Percentiles rank a stretch among this genome's conserved stretches.
These are phyloP conservation scores for Phytopythium oedochilum DNA, from an alignment of 352 stramenopile genomes.

Conservation along the genomic window DNA sequence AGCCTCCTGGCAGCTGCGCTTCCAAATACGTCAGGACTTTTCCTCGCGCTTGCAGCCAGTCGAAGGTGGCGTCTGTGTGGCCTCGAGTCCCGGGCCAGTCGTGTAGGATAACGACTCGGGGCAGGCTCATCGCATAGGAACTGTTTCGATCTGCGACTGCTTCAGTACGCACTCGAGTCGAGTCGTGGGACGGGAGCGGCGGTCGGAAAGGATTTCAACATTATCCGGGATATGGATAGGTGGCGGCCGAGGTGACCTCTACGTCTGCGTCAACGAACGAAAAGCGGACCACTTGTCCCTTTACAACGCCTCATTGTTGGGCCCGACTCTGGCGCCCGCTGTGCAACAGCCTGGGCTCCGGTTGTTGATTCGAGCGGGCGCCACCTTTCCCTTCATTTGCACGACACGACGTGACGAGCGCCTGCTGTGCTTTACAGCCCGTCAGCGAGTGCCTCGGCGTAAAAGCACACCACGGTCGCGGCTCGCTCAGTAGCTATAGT, in stretches of 20 bases:
- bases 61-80: neutral
- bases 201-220: no score
- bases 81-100: no score
- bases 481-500: no score
- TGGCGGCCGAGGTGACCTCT: neutral
- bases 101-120: no score
- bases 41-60: neutral
- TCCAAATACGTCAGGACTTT: neutral
- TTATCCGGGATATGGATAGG: no score
- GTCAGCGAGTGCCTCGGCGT: neutral
- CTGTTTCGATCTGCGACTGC: no score
- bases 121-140: neutral
- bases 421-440: neutral
- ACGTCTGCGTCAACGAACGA: neutral
- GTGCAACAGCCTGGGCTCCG: no score
- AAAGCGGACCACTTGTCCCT: neutral
- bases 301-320: neutral
- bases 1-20: no score
- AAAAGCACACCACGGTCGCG: neutral
- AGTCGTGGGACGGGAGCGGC: no score
- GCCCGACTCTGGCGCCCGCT: no score
- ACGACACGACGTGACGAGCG: conserved; percentile 5
- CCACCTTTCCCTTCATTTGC: conserved; percentile 5
- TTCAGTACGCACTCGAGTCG: no score
- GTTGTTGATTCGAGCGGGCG: conserved; percentile 1